These are phyloP conservation scores for Kernera saxatilis DNA, from an alignment of 345 rosid species.

Conservation along the genomic window DNA sequence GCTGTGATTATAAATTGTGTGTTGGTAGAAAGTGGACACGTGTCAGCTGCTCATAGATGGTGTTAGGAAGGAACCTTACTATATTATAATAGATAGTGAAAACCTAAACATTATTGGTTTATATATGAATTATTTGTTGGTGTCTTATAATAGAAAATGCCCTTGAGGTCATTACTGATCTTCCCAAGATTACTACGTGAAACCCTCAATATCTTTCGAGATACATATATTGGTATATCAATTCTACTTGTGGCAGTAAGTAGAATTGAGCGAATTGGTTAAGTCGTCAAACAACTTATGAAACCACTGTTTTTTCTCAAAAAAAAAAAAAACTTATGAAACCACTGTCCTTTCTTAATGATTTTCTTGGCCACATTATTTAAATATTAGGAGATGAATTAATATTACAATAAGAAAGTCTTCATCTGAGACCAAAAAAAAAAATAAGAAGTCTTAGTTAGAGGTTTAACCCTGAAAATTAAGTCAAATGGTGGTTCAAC, in stretches of 20 bases:
- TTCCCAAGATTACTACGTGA: background rate
- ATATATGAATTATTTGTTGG: too few relatives aligned
- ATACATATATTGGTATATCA: background rate
- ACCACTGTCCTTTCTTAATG: background rate
- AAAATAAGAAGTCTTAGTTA: background rate
- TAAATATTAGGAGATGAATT: background rate
- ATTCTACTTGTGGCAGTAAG: background rate
- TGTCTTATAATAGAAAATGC: background rate
- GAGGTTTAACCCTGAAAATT: background rate
- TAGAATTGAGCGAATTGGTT: background rate
- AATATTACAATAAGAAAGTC: background rate
- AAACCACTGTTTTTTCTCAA: background rate
- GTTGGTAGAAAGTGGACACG: too few relatives aligned
- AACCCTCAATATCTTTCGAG: background rate
- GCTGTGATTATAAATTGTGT: too few relatives aligned
- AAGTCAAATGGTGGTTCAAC: slow-evolving; percentile 24
- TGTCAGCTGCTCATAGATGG: too few relatives aligned
- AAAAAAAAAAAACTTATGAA: slow-evolving; percentile 14
- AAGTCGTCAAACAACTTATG: slow-evolving; percentile 1
- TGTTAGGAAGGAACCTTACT: too few relatives aligned
- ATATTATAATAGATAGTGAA: too few relatives aligned
- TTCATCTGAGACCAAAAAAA: background rate
- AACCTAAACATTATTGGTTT: too few relatives aligned
- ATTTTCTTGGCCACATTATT: background rate
- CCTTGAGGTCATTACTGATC: background rate